Conservation (phyloP, 768 basidiomycete species). For the Mycena galericulata region DNA sequence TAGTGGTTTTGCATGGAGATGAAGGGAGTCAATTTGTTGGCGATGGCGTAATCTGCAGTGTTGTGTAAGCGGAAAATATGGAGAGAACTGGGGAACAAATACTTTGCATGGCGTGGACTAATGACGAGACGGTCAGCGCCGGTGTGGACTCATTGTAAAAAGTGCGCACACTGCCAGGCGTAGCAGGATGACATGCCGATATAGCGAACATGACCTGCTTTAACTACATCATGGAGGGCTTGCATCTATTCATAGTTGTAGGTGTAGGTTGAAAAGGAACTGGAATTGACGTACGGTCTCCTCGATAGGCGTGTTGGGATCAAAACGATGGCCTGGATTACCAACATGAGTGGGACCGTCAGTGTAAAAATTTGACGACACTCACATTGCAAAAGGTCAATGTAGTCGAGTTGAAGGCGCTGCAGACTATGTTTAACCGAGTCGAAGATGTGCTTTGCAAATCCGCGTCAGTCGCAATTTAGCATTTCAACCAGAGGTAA, state of each 20-base stretch:
- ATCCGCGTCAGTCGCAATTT: not conserved
- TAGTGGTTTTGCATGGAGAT: constrained; percentile 81
- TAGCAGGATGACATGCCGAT: constrained; percentile 70
- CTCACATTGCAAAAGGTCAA: constrained; percentile 67
- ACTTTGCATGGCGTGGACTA: constrained; percentile 71
- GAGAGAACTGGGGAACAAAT: not conserved
- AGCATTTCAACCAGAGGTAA: not conserved
- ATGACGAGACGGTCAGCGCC: not conserved
- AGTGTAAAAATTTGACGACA: not conserved
- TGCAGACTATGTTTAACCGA: constrained; percentile 56
- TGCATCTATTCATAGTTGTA: constrained; percentile 59
- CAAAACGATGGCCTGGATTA: constrained; percentile 63
- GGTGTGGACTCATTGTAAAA: not conserved
- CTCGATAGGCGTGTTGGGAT: constrained; percentile 68
- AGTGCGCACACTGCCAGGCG: constrained; percentile 63
- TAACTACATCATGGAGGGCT: constrained; percentile 74
- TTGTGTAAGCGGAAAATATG: not conserved
- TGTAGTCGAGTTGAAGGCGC: constrained; percentile 62
- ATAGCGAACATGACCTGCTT: constrained; percentile 72
- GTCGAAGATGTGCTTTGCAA: constrained; percentile 65
- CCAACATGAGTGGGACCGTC: not conserved
- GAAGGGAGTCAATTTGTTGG: constrained; percentile 68
- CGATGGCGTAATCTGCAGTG: constrained; percentile 65
- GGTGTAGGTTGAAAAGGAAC: not conserved
- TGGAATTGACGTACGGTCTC: constrained; percentile 54